Base-by-base conservation (phyloP, 768 basidiomycete genomes). In the Collybia sordida region DNA sequence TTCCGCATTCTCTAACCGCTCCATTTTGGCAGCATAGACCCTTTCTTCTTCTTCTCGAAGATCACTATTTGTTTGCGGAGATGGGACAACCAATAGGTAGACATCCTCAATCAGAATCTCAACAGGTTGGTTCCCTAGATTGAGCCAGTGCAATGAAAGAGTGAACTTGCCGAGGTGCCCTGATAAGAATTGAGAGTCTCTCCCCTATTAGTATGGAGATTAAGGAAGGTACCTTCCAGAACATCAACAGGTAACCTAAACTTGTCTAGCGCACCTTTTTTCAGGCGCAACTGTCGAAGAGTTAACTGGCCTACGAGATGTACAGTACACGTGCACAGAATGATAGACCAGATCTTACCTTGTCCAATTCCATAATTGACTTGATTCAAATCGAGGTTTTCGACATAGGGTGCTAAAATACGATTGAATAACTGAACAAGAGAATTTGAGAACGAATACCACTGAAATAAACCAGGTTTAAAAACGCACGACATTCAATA, bases 171-270 rank as follows among this genome's bases (percentile, higher is more conserved):
- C 93, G 41, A 95, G 76, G 68, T 91, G 82, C 31, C 93, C 91
- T 93, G 28, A 28, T 15, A 24, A 35, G 17, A 38, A 23, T 42
- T 17, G 9, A 50, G 48, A 21, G 49, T 8, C 21, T 6, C 21
- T 36, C n/a, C 40, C n/a, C 24, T 42, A 36, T n/a, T 17, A 41
- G 5, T 22, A 25, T 1, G 2, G 6, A 28, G 18, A 3, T 31
- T 18, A 19, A 15, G 22, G 18, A 34, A 47, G 56, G n/a, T 50
- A 89, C 94, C 97, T 77, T 98, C 93, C 9, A 90, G 72, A 9
- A 99, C 93, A 73, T 98, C 95, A 1, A 99, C 85, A 0, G 97
- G 97, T 18, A 99, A 75, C 50, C 93, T 81, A 66, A 98, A 97
- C 66, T 96, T 93, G 69, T 98, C 97, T 42, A 99, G 74, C 0